Evolutionary conservation across 2,329 filamentous ascomycete genomes (phyloP), one percentile per base, ranked within the genome.

Genomic region (Xylaria digitata): DNA sequence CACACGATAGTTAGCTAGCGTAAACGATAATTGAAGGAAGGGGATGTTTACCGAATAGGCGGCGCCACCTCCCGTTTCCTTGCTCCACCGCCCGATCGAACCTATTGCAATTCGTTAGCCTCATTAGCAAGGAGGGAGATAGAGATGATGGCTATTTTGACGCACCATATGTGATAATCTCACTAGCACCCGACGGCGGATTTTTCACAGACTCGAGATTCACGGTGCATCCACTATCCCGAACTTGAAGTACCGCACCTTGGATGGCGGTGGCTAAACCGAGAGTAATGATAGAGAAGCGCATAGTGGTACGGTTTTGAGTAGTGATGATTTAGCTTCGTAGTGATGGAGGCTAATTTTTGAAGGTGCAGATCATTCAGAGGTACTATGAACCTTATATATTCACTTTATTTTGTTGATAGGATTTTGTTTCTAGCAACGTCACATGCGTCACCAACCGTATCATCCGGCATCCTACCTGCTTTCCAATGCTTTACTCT

Each of bases 171-270:
- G 52, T n/a, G 13, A 61, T 61, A 3, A 52, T 21, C 13, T 65
- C 57, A 23, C 45, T 43, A 2, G 50, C 13, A 2, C 2, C 32
- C 1, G 49, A 21, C 19, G 57, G 50, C 2, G 49, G 56, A 21
- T 19, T 48, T 23, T 5, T n/a, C 11, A 45, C 52, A 6, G 63
- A 52, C 26, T 61, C 11, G n/a, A 65, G 57, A 46, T 11, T 23
- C 19, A 65, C 52, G 17, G 19, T 57, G 37, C 57, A 65, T 61
- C 57, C 63, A 45, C 50, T 61, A 8, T 65, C 57, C 5, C 45
- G 50, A 3, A 37, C 23, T 48, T 45, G 57, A 23, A 65, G 2
- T 1, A 45, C 37, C 3, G 52, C 63, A 6, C 45, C 40, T 56
- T 52, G 46, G 9, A 21, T 57, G 21, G 45, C 26, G 13, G 43